These are phyloP conservation scores for Rubia peregrina DNA, from an alignment of 305 asterid genomes.

Conservation along the genomic window DNA sequence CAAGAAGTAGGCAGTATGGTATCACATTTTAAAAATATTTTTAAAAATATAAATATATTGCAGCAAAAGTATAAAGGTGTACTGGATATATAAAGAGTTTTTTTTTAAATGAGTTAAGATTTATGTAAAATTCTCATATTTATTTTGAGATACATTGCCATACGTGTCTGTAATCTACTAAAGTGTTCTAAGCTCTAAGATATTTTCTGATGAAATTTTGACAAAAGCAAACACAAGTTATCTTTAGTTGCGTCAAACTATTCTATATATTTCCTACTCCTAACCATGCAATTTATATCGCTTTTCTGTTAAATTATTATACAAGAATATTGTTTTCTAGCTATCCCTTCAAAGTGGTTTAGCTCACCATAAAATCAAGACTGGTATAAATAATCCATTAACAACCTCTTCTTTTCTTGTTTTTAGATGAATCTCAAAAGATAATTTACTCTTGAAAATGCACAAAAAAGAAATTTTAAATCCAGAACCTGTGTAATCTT, in stretches of 20 bases:
- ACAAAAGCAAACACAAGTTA: neutral
- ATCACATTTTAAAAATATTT: neutral
- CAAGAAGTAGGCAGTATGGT: neutral
- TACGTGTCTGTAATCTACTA: neutral
- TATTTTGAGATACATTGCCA: no score
- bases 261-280: neutral
- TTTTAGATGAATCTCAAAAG: neutral
- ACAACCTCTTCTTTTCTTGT: no score
- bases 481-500: constrained; percentile 76
- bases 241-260: neutral
- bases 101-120: no score
- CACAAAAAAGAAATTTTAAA: neutral
- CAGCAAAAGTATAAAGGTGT: neutral
- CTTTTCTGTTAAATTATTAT: neutral
- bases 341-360: neutral
- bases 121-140: neutral
- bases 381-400: neutral
- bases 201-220: neutral
- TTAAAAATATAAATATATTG: neutral
- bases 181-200: neutral
- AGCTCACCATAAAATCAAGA: neutral
- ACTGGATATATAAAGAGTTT: neutral
- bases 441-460: neutral
- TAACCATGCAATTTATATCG: neutral
- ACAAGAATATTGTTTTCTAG: neutral